Evolutionary conservation across 768 basidiomycete genomes (phyloP).

Genomic region (Lentinus brumalis): DNA sequence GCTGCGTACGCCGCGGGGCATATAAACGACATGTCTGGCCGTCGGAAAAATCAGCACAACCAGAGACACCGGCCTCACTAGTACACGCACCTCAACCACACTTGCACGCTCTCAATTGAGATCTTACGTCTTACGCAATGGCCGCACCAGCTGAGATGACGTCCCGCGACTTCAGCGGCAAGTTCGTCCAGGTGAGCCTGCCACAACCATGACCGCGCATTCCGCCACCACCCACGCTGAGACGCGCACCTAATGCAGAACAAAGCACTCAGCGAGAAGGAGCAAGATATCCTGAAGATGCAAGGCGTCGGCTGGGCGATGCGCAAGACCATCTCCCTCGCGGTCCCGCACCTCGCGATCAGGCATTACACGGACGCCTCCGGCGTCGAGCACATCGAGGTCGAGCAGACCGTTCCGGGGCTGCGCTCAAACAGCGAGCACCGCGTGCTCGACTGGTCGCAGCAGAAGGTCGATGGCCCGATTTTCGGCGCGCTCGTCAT

Average conservation of each 20-base stretch:
- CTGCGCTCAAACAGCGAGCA: background rate
- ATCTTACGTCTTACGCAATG: background rate
- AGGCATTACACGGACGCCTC: background rate
- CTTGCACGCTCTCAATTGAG: too few relatives aligned
- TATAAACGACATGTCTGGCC: too few relatives aligned
- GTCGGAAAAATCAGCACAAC: too few relatives aligned
- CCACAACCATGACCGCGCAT: too few relatives aligned
- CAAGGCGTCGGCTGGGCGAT: background rate
- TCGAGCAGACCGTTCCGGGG: background rate
- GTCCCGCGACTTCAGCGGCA: background rate
- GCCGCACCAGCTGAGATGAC: background rate
- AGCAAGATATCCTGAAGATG: background rate
- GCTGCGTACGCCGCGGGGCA: too few relatives aligned
- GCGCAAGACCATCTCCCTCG: background rate
- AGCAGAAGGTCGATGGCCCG: background rate
- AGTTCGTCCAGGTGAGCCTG: background rate
- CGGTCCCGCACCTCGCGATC: background rate
- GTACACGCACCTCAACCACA: too few relatives aligned
- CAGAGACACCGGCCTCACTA: too few relatives aligned
- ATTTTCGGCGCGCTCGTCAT: conserved; percentile 3
- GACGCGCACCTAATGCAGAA: too few relatives aligned
- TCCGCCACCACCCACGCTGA: too few relatives aligned
- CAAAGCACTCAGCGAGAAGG: background rate
- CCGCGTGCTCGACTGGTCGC: background rate
- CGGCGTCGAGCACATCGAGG: background rate